These are phyloP conservation scores for Lepidium africanum DNA, from an alignment of 345 rosid species.

Conservation along the genomic window DNA sequence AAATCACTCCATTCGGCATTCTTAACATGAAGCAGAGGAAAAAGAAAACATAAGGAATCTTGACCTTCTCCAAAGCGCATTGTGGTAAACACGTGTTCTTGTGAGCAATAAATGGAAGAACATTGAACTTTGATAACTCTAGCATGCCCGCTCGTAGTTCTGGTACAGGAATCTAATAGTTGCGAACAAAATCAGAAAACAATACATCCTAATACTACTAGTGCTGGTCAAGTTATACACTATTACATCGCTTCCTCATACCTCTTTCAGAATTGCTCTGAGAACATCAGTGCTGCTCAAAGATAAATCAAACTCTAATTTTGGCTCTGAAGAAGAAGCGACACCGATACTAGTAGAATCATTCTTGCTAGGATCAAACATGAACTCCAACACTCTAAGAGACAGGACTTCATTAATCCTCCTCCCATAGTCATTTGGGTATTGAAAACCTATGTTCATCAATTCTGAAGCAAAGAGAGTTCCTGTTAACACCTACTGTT, in stretches of 20 bases:
- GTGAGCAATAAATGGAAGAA: conserved; percentile 27
- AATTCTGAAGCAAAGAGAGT: conserved; percentile 3
- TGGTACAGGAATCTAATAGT: conserved; percentile 21
- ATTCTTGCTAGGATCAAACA: conserved; percentile 17
- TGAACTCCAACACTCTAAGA: conserved; percentile 22
- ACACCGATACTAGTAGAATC: neutral
- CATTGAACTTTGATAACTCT: conserved; percentile 22
- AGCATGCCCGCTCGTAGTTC: conserved; percentile 21
- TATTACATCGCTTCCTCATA: neutral
- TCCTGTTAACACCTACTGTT: neutral
- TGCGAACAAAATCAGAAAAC: neutral
- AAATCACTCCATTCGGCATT: neutral
- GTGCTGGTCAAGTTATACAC: neutral
- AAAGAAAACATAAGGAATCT: neutral
- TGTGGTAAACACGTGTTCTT: conserved; percentile 23
- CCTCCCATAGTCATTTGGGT: conserved; percentile 10
- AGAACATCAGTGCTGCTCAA: conserved; percentile 9
- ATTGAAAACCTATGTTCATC: conserved; percentile 21
- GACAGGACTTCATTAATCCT: conserved; percentile 25
- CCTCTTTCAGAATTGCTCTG: conserved; percentile 22
- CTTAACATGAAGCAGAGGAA: neutral
- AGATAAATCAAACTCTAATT: conserved; percentile 21
- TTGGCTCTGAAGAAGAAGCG: neutral
- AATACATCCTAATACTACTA: neutral
- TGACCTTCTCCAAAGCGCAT: conserved; percentile 26